Evolutionary conservation across 2,329 filamentous ascomycete species (phyloP), one percentile per base, ranked within the genome.

Genomic region (Cercospora zeae-maydis): DNA sequence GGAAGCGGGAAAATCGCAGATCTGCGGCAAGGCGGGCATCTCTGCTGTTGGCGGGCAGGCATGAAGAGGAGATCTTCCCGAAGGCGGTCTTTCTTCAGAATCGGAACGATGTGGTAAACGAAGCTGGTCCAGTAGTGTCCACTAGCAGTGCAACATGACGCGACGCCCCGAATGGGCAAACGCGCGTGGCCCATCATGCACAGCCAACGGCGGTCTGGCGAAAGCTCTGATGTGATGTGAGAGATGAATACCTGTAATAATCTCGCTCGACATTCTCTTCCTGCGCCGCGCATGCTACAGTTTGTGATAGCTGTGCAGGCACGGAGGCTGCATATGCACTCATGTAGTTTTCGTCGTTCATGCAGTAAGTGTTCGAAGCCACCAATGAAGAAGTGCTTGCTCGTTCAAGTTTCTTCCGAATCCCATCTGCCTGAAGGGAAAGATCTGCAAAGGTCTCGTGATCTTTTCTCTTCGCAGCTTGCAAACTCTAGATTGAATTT

Each of bases 341-440:
- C 42, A 9, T 21, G 21, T 47, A 13, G 8, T 19, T 27, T 47
- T 47, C 42, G 3, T 47, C 42, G 14, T 47, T 19, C 13, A 13
- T 47, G 42, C 42, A 47, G 42, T 27, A 14, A 45, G 27, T 47
- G 7, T 2, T 47, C 11, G 24, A 47, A 21, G 42, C 42, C 42
- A 47, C 42, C 42, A 47, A 47, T 47, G 42, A 47, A 30, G 13
- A 14, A 13, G 11, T 47, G 21, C 42, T 7, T n/a, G 16, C 27
- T 19, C 49, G 27, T 33, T 53, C 49, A 53, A 53, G 49, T n/a
- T 53, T 53, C 27, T 53, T 33, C 30, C 31, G 49, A 53, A 53
- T 53, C n/a, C 49, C 49, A 53, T 27, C 49, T 53, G 49, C 49
- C 49, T 16, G 31, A 33, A 19, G 10, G 27, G 16, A 33, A 16